These are phyloP conservation scores for Chrysophaeum taylorii DNA, from an alignment of 352 stramenopile genomes.

Conservation along the genomic window DNA sequence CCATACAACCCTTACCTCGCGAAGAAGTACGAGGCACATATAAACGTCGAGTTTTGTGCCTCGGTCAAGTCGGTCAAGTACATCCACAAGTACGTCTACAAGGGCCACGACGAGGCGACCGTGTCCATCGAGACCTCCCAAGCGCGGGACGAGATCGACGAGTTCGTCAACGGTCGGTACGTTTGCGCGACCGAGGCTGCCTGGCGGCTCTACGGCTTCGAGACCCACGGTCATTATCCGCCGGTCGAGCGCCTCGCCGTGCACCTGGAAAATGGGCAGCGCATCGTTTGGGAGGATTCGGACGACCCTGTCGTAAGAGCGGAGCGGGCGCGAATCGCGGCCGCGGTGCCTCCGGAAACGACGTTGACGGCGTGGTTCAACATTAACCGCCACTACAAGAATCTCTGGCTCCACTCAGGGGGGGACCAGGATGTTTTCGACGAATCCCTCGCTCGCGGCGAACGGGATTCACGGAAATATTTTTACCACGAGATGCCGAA, in stretches of 20 bases:
- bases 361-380: slow-evolving; percentile 7
- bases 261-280: background rate
- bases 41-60: slow-evolving; percentile 46
- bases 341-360: background rate
- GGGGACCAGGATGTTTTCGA: background rate
- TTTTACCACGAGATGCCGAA: background rate
- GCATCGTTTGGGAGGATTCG: background rate
- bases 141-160: background rate
- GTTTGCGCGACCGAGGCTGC: background rate
- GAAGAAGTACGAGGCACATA: slow-evolving; percentile 48
- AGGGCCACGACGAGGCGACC: slow-evolving; percentile 35
- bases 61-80: slow-evolving; percentile 42
- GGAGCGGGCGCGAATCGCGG: background rate
- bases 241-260: background rate
- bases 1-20: slow-evolving; percentile 50
- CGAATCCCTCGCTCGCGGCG: background rate
- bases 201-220: background rate
- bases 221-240: background rate
- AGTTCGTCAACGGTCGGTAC: background rate
- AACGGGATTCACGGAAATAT: background rate
- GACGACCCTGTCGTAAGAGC: background rate
- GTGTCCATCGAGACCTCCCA: slow-evolving; percentile 9
- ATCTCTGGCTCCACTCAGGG: too few relatives aligned
- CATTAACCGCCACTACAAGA: background rate
- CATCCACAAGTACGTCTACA: slow-evolving; percentile 53